A percentile compares a stretch with the other conserved stretches of the same genome.
These are phyloP conservation scores for Echria macrotheca DNA, from an alignment of 495 filamentous ascomycete species.

Conservation along the genomic window DNA sequence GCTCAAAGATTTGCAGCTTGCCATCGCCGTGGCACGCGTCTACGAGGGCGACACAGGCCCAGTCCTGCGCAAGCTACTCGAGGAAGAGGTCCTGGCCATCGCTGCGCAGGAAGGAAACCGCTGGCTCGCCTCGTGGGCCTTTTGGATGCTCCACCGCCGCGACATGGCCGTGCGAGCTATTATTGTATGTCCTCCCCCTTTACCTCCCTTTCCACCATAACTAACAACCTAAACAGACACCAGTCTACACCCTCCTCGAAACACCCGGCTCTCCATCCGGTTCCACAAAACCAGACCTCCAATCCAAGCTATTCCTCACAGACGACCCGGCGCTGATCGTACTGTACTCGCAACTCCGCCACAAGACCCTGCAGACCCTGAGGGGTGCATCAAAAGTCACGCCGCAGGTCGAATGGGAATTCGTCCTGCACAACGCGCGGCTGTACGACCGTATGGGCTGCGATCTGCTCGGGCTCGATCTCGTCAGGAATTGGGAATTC, in stretches of 20 bases:
- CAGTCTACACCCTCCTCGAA: slow-evolving; percentile 65
- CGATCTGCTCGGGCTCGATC: slow-evolving; percentile 82
- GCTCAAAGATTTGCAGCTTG: slow-evolving; percentile 81
- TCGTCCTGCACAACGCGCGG: slow-evolving; percentile 81
- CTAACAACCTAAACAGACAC: slow-evolving; percentile 47
- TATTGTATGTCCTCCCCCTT: slow-evolving; percentile 43
- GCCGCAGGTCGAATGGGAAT: slow-evolving; percentile 76
- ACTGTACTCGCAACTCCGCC: slow-evolving; percentile 80
- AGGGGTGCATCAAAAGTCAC: slow-evolving; percentile 79
- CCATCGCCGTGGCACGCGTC: slow-evolving; percentile 80
- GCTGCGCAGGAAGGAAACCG: slow-evolving; percentile 79
- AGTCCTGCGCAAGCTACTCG: slow-evolving; percentile 65
- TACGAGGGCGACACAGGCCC: slow-evolving; percentile 83
- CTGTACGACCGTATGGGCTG: slow-evolving; percentile 95
- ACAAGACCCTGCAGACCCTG: slow-evolving; percentile 79
- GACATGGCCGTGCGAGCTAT: slow-evolving; percentile 86
- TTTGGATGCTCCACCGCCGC: slow-evolving; percentile 80
- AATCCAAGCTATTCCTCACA: slow-evolving; percentile 73
- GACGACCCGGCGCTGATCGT: slow-evolving; percentile 87
- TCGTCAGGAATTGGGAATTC: slow-evolving; percentile 86
- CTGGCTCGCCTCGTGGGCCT: slow-evolving; percentile 95
- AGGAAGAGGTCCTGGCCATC: slow-evolving; percentile 71
- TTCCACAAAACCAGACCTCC: slow-evolving; percentile 40
- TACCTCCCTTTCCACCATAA: not conserved
- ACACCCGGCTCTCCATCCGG: slow-evolving; percentile 42